Evolutionary conservation across 306 rosid genomes (phyloP), one percentile per base, ranked within the genome.

Genomic region (Dryas octopetala): DNA sequence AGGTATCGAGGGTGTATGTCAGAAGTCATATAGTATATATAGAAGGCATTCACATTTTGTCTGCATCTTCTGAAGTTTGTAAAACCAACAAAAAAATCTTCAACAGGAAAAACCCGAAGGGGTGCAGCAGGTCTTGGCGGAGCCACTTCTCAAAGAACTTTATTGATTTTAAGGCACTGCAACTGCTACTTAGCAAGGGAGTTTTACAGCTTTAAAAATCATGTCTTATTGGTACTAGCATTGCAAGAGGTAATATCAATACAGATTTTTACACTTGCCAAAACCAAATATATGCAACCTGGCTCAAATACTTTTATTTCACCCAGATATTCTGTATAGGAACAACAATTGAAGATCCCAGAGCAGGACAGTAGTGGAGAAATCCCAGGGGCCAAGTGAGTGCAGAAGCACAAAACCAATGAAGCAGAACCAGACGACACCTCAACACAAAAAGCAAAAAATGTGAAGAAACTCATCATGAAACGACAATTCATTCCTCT

Each of bases 381-480:
- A 84, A 80, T 52, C 86, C 86, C 85, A 82, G 81, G 80, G 76
- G 41, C 76, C 67, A 73, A 72, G 28, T 75, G 74, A 79, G 88
- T 68, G 84, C 96, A 88, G 93, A 86, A 81, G 89, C 87, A 88
- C 76, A 84, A 83, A 85, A 88, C n/a, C n/a, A n/a, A 88, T 73
- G 91, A 74, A 74, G 92, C 89, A 82, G 91, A 77, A 92, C 86
- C 93, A 90, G 91, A 90, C 75, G 89, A 89, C 83, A 87, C 90
- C 89, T 87, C 89, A 86, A 77, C 84, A 84, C 75, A 83, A 59
- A 77, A 69, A 76, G 53, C 50, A 78, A 76, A 84, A n/a, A n/a
- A n/a, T 12, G 28, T 57, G 9, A 57, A 7, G 38, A 17, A 57
- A 57, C 13, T 5, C 19, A 57, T 62, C 45, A 62, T 28, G 14